Conservation (phyloP, 78 protist genomes). For the Polysphondylium violaceum region DNA sequence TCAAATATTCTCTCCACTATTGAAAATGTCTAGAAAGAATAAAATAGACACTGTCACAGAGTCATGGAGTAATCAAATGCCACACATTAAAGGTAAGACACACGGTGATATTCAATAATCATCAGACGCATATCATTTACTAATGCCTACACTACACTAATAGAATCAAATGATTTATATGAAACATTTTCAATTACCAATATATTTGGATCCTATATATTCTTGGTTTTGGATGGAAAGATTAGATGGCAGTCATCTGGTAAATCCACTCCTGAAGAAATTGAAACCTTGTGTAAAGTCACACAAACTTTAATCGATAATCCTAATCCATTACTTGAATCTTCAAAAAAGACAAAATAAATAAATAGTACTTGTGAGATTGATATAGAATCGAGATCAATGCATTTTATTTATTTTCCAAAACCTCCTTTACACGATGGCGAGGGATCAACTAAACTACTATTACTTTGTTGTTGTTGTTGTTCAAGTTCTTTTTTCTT, state of each 20-base stretch:
- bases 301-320: conserved; percentile 3
- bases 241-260: conserved; percentile 63
- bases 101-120: neutral
- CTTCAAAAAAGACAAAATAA: conserved; percentile 3
- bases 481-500: conserved; percentile 5
- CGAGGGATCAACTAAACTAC: neutral
- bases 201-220: conserved; percentile 26
- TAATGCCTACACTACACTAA: neutral
- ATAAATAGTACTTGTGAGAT: neutral
- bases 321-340: too few species aligned
- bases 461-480: neutral
- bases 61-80: conserved; percentile 41
- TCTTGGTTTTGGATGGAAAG: conserved; percentile 27
- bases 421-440: conserved; percentile 26
- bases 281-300: conserved; percentile 12
- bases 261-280: conserved; percentile 62
- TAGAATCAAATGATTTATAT: conserved; percentile 9
- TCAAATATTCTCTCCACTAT: conserved; percentile 23
- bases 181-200: conserved; percentile 32
- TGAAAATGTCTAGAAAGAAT: conserved; percentile 9
- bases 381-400: too few species aligned
- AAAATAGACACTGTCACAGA: conserved; percentile 11
- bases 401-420: conserved; percentile 29
- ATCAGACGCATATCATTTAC: neutral
- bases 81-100: neutral